These are phyloP conservation scores for Ceratocystis cubensis DNA, from an alignment of 2,329 filamentous ascomycete genomes.

Conservation along the genomic window DNA sequence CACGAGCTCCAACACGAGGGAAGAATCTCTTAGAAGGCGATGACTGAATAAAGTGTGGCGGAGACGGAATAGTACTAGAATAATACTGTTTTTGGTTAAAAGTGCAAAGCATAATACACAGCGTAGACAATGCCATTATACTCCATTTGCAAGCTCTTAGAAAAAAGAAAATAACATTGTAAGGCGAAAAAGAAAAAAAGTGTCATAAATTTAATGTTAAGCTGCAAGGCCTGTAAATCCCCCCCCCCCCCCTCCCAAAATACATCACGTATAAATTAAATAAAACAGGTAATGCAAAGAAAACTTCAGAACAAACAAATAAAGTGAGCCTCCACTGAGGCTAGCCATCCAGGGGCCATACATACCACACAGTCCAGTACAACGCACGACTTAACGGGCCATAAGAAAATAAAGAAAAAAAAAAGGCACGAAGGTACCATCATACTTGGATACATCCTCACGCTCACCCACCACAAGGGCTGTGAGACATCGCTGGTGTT, in stretches of 20 bases:
- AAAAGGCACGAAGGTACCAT: background rate
- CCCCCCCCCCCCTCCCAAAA: background rate
- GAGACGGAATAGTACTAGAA: background rate
- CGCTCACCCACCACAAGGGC: too few relatives aligned
- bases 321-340: background rate
- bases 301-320: background rate
- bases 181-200: background rate
- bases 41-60: background rate
- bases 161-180: background rate
- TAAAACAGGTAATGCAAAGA: slow-evolving; percentile 5
- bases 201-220: slow-evolving; percentile 5
- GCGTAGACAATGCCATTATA: background rate
- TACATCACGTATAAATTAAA: background rate
- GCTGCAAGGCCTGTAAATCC: background rate
- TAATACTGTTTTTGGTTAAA: background rate
- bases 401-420: background rate
- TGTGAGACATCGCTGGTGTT: too few relatives aligned
- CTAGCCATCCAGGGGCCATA: too few relatives aligned
- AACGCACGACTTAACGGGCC: too few relatives aligned
- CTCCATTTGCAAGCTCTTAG: background rate
- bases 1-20: slow-evolving; percentile 71
- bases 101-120: background rate
- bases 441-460: background rate
- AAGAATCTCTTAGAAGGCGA: slow-evolving; percentile 29
- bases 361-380: too few relatives aligned